Conservation (phyloP, 768 basidiomycete species). For the Psilocybe cubensis region DNA sequence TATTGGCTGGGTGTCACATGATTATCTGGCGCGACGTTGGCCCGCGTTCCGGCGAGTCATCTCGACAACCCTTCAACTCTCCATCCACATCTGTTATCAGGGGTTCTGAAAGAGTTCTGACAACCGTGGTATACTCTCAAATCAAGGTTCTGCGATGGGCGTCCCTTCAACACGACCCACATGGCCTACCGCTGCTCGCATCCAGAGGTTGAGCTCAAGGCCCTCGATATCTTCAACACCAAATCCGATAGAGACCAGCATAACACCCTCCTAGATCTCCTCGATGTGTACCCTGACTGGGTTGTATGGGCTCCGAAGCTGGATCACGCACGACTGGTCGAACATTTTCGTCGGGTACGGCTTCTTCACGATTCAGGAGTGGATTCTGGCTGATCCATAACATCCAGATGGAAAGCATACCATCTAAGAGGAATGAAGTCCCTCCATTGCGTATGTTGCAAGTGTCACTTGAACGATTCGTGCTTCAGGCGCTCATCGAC, state of each 20-base stretch:
- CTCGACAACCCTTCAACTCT: neutral
- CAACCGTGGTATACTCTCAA: neutral
- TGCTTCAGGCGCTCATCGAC: neutral
- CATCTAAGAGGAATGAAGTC: neutral
- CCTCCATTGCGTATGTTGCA: no score
- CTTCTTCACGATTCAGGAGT: neutral
- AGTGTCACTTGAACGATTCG: no score
- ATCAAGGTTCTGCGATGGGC: no score
- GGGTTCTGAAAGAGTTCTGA: no score
- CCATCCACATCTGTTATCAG: neutral
- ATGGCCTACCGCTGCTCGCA: no score
- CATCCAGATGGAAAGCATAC: neutral
- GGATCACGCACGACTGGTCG: neutral
- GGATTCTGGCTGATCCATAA: neutral
- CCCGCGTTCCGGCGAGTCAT: neutral
- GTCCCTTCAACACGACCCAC: no score
- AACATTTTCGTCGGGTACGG: conserved; percentile 6
- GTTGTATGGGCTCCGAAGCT: neutral
- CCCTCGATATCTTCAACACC: neutral
- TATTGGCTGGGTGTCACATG: neutral
- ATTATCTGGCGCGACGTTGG: neutral
- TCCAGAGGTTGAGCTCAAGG: conserved; percentile 7
- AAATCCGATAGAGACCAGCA: neutral
- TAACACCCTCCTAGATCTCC: neutral
- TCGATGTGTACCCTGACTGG: conserved; percentile 4